A percentile compares a stretch with the other conserved stretches of the same genome.
phyloP scores from a whole-genome alignment of 2,329 filamentous ascomycete genomes.

The Elsinoe necatrix region DNA sequence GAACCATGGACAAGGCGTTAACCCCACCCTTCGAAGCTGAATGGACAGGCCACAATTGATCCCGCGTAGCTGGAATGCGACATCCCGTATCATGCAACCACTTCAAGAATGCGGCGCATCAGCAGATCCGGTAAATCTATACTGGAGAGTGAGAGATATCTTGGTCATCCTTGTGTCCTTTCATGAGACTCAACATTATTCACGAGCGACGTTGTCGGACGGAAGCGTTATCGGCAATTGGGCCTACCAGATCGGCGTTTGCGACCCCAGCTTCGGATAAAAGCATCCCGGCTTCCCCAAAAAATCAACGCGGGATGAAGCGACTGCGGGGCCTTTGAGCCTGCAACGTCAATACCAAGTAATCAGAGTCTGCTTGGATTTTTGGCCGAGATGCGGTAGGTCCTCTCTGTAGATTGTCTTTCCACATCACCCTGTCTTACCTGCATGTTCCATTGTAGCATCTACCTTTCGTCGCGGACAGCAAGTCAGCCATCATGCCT shows the following conservation, averaged over 20 bases:
- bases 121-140: background rate
- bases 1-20: background rate
- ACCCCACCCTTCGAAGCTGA: background rate
- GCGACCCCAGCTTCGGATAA: slow-evolving; percentile 3
- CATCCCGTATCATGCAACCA: background rate
- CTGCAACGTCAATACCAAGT: slow-evolving; percentile 2
- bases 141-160: background rate
- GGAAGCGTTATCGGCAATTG: background rate
- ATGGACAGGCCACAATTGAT: slow-evolving; percentile 6
- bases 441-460: background rate
- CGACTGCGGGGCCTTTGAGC: slow-evolving; percentile 4
- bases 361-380: background rate
- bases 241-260: background rate
- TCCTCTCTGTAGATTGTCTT: background rate
- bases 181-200: background rate
- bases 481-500: slow-evolving; percentile 16
- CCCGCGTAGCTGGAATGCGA: background rate
- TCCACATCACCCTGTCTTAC: background rate
- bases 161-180: background rate
- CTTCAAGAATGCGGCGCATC: background rate
- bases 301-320: background rate
- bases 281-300: slow-evolving; percentile 5
- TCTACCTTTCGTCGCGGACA: background rate
- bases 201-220: background rate
- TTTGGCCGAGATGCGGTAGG: background rate